Conservation (phyloP, 345 rosid genomes). For the Salix viminalis region DNA sequence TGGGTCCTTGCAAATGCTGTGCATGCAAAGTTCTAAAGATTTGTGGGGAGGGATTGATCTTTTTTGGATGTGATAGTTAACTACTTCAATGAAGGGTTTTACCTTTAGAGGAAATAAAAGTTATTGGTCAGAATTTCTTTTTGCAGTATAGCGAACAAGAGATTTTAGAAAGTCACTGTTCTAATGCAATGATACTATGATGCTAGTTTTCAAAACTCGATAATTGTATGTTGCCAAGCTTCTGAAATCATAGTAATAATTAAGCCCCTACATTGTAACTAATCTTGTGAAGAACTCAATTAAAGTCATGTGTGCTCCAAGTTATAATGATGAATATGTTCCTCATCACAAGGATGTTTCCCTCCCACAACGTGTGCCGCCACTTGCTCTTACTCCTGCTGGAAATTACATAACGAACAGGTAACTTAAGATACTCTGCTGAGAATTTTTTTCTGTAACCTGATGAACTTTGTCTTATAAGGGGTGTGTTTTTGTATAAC, state of each 20-base stretch:
- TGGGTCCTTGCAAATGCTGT: too few species aligned
- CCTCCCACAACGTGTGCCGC: constrained; percentile 16
- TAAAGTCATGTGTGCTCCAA: constrained; percentile 15
- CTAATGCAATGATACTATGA: not conserved
- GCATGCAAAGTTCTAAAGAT: too few species aligned
- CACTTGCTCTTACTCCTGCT: constrained; percentile 2
- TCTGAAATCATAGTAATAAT: too few species aligned
- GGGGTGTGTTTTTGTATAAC: not conserved
- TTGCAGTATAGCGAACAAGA: not conserved
- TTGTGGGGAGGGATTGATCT: too few species aligned
- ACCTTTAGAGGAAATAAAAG: not conserved
- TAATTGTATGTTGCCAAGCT: too few species aligned
- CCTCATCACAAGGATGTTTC: constrained; percentile 26
- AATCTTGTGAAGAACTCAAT: constrained; percentile 22
- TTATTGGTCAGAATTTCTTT: not conserved
- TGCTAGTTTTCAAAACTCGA: too few species aligned
- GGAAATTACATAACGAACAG: constrained; percentile 8
- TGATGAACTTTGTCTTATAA: not conserved
- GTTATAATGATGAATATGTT: constrained; percentile 9
- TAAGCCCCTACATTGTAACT: too few species aligned
- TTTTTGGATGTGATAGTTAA: not conserved
- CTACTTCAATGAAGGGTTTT: not conserved
- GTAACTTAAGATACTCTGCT: not conserved
- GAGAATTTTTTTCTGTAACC: not conserved
- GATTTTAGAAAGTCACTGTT: too few species aligned